Base-by-base conservation (phyloP, 2,329 filamentous ascomycete genomes). In the Apiospora marii region DNA sequence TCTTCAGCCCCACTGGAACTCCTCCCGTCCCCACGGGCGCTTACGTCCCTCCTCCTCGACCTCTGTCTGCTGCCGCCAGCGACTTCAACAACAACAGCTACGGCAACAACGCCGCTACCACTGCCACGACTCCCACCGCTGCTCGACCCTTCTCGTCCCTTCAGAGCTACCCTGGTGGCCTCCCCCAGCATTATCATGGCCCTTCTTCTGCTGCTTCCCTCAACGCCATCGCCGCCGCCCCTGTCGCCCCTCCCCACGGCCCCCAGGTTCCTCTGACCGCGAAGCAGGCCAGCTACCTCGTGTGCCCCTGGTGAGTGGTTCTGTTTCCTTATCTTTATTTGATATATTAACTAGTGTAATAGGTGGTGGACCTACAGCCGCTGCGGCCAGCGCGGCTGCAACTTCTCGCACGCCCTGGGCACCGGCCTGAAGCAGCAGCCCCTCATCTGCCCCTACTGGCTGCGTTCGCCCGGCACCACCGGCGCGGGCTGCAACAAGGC, bases 371-470 rank as follows among this genome's bases (percentile, higher is more conserved):
- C 58, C 22, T 64, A 24, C 34, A 5, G 19, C 7, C 58, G 58
- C 10, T 64, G 58, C 34, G 58, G 58, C 3, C 19, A 24, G 58
- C 19, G 34, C 3, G 34, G 34, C 30, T 64, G 58, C 58, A 8
- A 8, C 58, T 64, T 64, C 58, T 64, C 58, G 8, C 58, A 64
- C 34, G 34, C 19, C 19, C 7, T 4, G 34, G 58, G 30, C 10
- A 2, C 58, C 3, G 34, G 19, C 3, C 34, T 64, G 58, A 19
- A 12, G 8, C 19, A 64, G 58, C 34, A 41, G 58, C 58, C 30
- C 19, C 58, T 64, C 8, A 64, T 64, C 58, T 64, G 58, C 58
- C 58, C 58, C 34, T 64, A 64, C 58, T 64, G 58, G 58, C 19
- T 22, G 16, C 34, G 58, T 4, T 22, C 58, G 19, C 58, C 30